Evolutionary conservation across 1,284 basidiomycete species (phyloP).

Genomic region (Coriolopsis trogii): DNA sequence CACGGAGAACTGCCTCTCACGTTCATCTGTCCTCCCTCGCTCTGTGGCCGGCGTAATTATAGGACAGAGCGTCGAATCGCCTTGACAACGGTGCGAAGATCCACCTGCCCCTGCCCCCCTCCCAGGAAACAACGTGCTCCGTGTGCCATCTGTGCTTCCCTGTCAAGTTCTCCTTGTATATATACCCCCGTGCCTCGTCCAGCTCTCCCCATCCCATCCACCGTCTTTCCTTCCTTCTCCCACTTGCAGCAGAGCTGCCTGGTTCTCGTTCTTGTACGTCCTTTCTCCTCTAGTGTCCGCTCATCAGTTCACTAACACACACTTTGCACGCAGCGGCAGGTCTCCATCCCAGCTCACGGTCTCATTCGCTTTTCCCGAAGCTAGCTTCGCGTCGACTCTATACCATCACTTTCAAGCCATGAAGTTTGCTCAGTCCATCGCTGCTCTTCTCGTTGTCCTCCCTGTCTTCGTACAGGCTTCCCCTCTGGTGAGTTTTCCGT

Average conservation of each 20-base stretch:
- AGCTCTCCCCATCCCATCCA: conserved; percentile 21
- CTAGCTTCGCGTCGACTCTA: conserved; percentile 33
- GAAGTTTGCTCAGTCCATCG: conserved; percentile 51
- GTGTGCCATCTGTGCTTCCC: no score
- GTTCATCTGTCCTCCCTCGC: conserved; percentile 3
- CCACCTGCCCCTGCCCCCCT: conserved; percentile 4
- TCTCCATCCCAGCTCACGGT: conserved; percentile 42
- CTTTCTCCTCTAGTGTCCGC: background rate
- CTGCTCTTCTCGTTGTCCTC: conserved; percentile 44
- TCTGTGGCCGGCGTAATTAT: conserved; percentile 9
- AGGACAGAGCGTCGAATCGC: conserved; percentile 6
- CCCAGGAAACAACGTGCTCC: no score
- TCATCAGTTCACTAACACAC: conserved; percentile 1
- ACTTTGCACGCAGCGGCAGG: conserved; percentile 22
- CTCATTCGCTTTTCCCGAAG: conserved; percentile 41
- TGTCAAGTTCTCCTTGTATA: conserved; percentile 13
- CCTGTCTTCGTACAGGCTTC: conserved; percentile 46
- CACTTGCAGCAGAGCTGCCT: conserved; percentile 44
- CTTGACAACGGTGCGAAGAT: conserved; percentile 20
- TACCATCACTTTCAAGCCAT: conserved; percentile 41
- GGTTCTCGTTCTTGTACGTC: conserved; percentile 33
- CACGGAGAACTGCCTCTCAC: background rate
- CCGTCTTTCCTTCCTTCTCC: conserved; percentile 22
- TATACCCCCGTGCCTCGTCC: background rate
- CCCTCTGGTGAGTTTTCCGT: conserved; percentile 36